Evolutionary conservation across 805 yeast species (phyloP), one percentile per base, ranked within the genome.

Genomic region (Barnettozyma siamensis): DNA sequence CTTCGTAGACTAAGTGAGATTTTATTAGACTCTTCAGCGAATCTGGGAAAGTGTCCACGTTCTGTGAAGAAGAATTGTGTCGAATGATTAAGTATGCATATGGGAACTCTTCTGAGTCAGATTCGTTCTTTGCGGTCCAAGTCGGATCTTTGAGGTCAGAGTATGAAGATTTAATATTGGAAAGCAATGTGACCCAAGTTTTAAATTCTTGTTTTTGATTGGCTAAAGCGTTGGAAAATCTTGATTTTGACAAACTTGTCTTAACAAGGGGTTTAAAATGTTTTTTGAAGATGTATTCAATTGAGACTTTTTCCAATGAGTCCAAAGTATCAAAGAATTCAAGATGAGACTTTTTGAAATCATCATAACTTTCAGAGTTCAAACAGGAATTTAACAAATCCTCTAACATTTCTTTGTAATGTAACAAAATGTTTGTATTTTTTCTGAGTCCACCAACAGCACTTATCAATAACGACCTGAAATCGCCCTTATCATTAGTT

Each of bases 1-100:
- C 71, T 28, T 64, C 62, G 53, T 66, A 67, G 12, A 75, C 69
- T 16, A 78, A 55, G 52, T 75, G 79, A 4, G 80, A 72, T 19
- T 59, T 47, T 19, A 65, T 60, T 23, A 79, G 54, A 6, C 65
- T 59, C 31, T 53, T 53, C 7, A 78, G 57, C 1, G 47, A 37
- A 35, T 56, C 29, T 13, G 53, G 50, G 27, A 38, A 49, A 13
- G 44, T 19, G 2, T 47, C 29, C 11, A 38, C 44, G 8, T 64
- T 38, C 3, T 56, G 51, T 7, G 64, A 35, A 6, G 62, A 57
- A 1, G 64, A 64, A 28, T 66, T 67, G 63, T 75, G 75, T 17
- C 73, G 58, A 18, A 79, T 54, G 41, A 72, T 74, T 24, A 78
- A 57, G 0, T 74, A 62, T 0, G 76, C 66, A 50, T 73, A 71